A percentile compares a stretch with the other conserved stretches of the same genome.
Evolutionary conservation across 2,329 filamentous ascomycete species (phyloP).

Genomic region (Exophiala phaeomuriformis): DNA sequence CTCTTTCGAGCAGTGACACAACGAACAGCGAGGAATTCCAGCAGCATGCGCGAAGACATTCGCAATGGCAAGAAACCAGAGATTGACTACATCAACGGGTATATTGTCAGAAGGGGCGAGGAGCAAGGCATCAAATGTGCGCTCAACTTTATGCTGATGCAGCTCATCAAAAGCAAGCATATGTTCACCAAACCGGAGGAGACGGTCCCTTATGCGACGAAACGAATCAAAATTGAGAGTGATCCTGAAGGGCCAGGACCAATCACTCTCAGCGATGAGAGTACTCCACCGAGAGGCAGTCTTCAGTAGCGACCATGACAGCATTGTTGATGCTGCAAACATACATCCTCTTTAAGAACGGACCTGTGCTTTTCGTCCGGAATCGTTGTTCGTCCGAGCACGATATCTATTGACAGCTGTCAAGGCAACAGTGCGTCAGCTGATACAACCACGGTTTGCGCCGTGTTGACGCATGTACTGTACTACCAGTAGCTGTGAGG

Average conservation of each 20-base stretch:
- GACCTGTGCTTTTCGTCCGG: too few species aligned
- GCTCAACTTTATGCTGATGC: constrained; percentile 64
- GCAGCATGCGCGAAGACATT: constrained; percentile 62
- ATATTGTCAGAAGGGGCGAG: constrained; percentile 66
- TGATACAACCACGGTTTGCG: too few species aligned
- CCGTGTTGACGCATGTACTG: too few species aligned
- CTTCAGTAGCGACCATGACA: neutral
- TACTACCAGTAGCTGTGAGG: too few species aligned
- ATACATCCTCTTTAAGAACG: too few species aligned
- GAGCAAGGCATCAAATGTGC: constrained; percentile 65
- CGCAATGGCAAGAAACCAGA: constrained; percentile 59
- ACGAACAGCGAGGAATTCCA: constrained; percentile 51
- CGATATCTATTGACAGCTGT: too few species aligned
- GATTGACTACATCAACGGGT: constrained; percentile 81
- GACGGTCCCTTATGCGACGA: constrained; percentile 12
- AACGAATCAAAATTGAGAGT: constrained; percentile 6
- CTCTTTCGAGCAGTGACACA: constrained; percentile 50
- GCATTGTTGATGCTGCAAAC: too few species aligned
- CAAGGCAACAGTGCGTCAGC: too few species aligned
- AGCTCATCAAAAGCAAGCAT: constrained; percentile 62
- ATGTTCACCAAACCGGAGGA: constrained; percentile 1
- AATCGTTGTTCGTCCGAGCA: too few species aligned
- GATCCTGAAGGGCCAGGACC: constrained; percentile 5
- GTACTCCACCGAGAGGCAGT: constrained; percentile 10
- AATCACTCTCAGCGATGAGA: constrained; percentile 16